These are phyloP conservation scores for Ogataea hybrid DNA, from an alignment of 1,139 yeast genomes.

Conservation along the genomic window DNA sequence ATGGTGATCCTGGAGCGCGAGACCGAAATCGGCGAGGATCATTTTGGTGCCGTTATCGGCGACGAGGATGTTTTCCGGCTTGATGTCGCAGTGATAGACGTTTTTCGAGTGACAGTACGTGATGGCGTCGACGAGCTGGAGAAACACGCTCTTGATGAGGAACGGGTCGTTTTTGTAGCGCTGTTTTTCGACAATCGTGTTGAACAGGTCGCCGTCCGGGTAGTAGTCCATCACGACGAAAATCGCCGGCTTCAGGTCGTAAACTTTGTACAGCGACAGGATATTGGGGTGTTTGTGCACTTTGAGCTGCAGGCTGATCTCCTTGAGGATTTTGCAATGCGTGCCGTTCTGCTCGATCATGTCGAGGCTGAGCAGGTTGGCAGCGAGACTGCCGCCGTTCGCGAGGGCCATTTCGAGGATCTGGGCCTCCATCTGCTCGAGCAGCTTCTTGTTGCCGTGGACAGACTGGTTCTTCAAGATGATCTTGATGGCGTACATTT, in stretches of 20 bases:
- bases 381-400: conserved; percentile 27
- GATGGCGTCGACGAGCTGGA: conserved; percentile 73
- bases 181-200: conserved; percentile 69
- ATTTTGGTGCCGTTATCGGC: conserved; percentile 58
- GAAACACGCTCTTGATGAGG: conserved; percentile 67
- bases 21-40: conserved; percentile 80
- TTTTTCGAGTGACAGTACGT: conserved; percentile 64
- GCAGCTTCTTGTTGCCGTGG: conserved; percentile 30
- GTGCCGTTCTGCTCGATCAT: conserved; percentile 42
- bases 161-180: conserved; percentile 51
- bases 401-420: conserved; percentile 25
- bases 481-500: conserved; percentile 70
- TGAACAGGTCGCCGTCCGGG: conserved; percentile 80
- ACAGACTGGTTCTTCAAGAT: conserved; percentile 47
- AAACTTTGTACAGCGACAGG: conserved; percentile 71
- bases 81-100: conserved; percentile 85
- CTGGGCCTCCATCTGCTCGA: conserved; percentile 29
- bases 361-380: conserved; percentile 41
- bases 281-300: conserved; percentile 80
- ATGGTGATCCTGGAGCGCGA: conserved; percentile 60
- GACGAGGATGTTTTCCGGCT: conserved; percentile 84
- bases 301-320: conserved; percentile 66
- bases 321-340: conserved; percentile 53
- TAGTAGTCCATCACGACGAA: conserved; percentile 81
- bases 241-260: conserved; percentile 52